Conservation (phyloP, 2,329 filamentous ascomycete genomes). For the Neoascochyta sp. region DNA sequence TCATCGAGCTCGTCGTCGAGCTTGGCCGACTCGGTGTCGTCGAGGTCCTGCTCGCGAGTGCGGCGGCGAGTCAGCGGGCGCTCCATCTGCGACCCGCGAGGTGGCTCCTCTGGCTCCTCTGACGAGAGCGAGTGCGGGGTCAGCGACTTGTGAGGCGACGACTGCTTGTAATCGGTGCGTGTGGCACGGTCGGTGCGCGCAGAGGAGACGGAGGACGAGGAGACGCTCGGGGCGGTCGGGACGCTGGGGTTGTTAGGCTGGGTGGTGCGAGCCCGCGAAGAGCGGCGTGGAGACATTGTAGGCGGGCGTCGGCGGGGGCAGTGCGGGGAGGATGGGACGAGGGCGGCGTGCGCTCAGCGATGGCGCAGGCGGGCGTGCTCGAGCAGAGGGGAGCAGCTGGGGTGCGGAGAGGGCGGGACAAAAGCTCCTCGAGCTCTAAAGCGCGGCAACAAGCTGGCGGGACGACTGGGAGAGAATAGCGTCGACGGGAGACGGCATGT, state of each 20-base stretch:
- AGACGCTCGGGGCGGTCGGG: slow-evolving; percentile 70
- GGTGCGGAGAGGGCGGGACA: slow-evolving; percentile 37
- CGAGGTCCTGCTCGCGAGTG: slow-evolving; percentile 71
- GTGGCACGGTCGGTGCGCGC: slow-evolving; percentile 71
- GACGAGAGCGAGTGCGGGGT: slow-evolving; percentile 71
- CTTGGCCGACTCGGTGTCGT: slow-evolving; percentile 45
- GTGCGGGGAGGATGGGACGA: slow-evolving; percentile 12
- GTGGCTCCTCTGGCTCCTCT: slow-evolving; percentile 59
- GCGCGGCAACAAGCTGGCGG: slow-evolving; percentile 26
- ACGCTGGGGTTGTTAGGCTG: slow-evolving; percentile 62
- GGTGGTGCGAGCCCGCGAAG: slow-evolving; percentile 80
- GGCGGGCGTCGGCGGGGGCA: slow-evolving; percentile 12
- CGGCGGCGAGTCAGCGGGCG: slow-evolving; percentile 70
- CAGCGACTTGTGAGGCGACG: slow-evolving; percentile 70
- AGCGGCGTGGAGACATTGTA: slow-evolving; percentile 72
- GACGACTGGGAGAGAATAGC: slow-evolving; percentile 16
- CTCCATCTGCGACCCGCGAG: slow-evolving; percentile 54
- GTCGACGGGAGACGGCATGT: slow-evolving; percentile 26
- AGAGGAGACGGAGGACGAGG: slow-evolving; percentile 68
- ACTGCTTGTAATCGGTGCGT: slow-evolving; percentile 67
- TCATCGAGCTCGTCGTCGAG: slow-evolving; percentile 59
- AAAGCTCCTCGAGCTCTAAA: slow-evolving; percentile 39
- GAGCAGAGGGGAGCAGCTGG: slow-evolving; percentile 27
- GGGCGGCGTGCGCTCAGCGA: slow-evolving; percentile 8
- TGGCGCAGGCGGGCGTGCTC: slow-evolving; percentile 9